phyloP scores from a whole-genome alignment of 306 rosid species.

The Corylus americana region DNA sequence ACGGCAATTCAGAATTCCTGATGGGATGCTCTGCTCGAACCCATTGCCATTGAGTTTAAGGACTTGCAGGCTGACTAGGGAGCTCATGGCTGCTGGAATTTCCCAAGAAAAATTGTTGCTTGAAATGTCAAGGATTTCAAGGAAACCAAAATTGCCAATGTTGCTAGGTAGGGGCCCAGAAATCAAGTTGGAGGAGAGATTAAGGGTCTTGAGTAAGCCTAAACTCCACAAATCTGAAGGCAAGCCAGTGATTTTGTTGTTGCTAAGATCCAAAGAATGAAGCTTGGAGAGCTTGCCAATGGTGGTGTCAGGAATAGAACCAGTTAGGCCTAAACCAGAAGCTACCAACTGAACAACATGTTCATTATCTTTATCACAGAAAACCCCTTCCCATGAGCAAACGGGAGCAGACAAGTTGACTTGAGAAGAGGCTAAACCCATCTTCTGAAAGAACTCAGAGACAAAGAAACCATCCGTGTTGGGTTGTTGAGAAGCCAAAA shows the following conservation, averaged over 20 bases:
- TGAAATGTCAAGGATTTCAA: constrained; percentile 77
- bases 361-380: constrained; percentile 57
- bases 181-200: constrained; percentile 70
- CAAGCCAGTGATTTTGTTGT: constrained; percentile 67
- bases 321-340: constrained; percentile 71
- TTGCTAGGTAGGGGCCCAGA: constrained; percentile 75
- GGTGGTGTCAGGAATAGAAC: constrained; percentile 76
- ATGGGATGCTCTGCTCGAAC: constrained; percentile 57
- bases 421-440: constrained; percentile 48
- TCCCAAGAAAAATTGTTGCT: constrained; percentile 66
- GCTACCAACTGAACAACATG: constrained; percentile 44
- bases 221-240: constrained; percentile 96
- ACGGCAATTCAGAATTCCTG: constrained; percentile 64
- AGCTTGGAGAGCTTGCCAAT: constrained; percentile 78
- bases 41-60: constrained; percentile 69
- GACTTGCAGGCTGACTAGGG: constrained; percentile 51
- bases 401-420: constrained; percentile 62
- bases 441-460: constrained; percentile 63
- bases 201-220: constrained; percentile 64
- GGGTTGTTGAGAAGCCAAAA: constrained; percentile 69
- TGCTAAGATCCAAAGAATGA: constrained; percentile 79
- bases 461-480: constrained; percentile 79
- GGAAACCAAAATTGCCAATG: constrained; percentile 82
- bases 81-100: constrained; percentile 70
- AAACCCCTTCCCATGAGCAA: constrained; percentile 81